Percentiles rank a stretch among this genome's conserved stretches.
Evolutionary conservation across 2,329 filamentous ascomycete species (phyloP).

Genomic region (Aspergillus persii): DNA sequence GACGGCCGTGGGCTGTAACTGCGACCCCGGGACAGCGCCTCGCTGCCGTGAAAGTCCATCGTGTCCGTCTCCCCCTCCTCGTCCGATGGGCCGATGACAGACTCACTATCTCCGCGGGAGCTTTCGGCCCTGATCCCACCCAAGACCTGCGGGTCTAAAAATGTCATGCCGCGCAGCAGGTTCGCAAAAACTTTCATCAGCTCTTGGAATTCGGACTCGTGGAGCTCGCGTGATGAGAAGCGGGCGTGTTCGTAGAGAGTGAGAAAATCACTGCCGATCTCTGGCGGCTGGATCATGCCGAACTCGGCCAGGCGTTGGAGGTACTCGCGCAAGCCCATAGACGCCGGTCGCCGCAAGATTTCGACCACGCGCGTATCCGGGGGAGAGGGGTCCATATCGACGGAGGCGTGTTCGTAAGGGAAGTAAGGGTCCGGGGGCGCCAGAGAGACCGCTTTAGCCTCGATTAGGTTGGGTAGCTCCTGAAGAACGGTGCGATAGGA

Average conservation of each 20-base stretch:
- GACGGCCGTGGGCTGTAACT: conserved; percentile 28
- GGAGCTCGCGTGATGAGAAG: conserved; percentile 70
- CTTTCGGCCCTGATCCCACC: conserved; percentile 31
- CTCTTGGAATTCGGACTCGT: conserved; percentile 67
- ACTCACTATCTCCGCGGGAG: conserved; percentile 28
- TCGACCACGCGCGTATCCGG: conserved; percentile 68
- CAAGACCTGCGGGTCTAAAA: conserved; percentile 57
- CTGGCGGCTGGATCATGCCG: conserved; percentile 57
- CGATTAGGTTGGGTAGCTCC: conserved; percentile 85
- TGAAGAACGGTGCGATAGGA: conserved; percentile 77
- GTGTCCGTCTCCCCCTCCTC: conserved; percentile 41
- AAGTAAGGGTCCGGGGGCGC: conserved; percentile 59
- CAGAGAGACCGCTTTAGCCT: conserved; percentile 87
- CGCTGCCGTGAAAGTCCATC: conserved; percentile 24
- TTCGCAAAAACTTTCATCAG: conserved; percentile 85
- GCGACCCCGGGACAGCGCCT: conserved; percentile 21
- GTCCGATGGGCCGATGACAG: conserved; percentile 38
- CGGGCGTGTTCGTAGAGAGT: conserved; percentile 77
- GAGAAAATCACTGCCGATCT: conserved; percentile 62
- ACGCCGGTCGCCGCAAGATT: conserved; percentile 66
- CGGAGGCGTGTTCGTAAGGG: conserved; percentile 28
- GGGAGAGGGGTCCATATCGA: conserved; percentile 36
- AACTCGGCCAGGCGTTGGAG: conserved; percentile 67
- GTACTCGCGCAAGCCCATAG: conserved; percentile 78
- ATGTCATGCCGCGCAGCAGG: conserved; percentile 72